Evolutionary conservation across 2,329 filamentous ascomycete genomes (phyloP).

Genomic region (Aspergillus melleus): DNA sequence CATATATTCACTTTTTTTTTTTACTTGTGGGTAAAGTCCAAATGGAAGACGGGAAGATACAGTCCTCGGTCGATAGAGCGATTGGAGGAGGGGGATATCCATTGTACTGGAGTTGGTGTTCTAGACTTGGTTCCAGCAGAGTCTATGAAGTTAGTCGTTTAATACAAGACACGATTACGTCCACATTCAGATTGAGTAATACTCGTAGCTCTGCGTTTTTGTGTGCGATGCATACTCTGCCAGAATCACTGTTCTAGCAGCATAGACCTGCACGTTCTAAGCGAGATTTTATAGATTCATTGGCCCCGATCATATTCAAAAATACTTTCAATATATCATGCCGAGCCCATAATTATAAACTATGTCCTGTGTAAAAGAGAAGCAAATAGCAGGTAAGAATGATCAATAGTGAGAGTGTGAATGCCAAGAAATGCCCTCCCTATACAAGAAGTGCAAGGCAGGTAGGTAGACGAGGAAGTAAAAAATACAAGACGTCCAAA

Average conservation of each 20-base stretch:
- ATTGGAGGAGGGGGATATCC: constrained; percentile 14
- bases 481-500: constrained; percentile 15
- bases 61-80: constrained; percentile 4
- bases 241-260: too few relatives aligned
- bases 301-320: too few relatives aligned
- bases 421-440: neutral
- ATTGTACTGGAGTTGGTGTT: constrained; percentile 16
- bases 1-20: constrained; percentile 25
- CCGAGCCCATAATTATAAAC: too few relatives aligned
- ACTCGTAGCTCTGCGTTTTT: too few relatives aligned
- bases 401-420: neutral
- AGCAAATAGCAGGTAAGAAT: neutral
- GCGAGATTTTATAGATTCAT: too few relatives aligned
- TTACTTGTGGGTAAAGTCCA: constrained; percentile 29
- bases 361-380: too few relatives aligned
- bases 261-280: too few relatives aligned
- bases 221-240: too few relatives aligned
- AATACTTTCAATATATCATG: too few relatives aligned
- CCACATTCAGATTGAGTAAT: neutral
- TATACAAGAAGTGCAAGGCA: too few relatives aligned
- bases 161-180: constrained; percentile 15
- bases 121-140: neutral
- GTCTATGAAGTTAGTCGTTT: constrained; percentile 5
- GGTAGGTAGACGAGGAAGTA: too few relatives aligned
- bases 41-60: constrained; percentile 4